Evolutionary conservation across 2,329 filamentous ascomycete genomes (phyloP).

Genomic region (Pseudopyricularia cyperi): DNA sequence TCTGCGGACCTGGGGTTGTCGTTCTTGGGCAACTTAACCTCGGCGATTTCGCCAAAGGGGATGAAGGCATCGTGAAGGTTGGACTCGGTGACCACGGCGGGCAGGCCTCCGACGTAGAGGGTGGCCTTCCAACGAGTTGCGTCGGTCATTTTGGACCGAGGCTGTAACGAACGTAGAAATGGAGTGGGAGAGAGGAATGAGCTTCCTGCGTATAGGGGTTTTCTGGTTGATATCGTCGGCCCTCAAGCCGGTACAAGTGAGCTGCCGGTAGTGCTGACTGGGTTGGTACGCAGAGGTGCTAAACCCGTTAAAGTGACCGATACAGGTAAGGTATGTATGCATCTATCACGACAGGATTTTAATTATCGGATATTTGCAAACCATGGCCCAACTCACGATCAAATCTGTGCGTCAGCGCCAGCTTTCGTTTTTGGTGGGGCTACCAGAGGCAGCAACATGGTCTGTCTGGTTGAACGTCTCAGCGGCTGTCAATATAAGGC

Average conservation of each 20-base stretch:
- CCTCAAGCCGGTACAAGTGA: not conserved
- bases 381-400: not conserved
- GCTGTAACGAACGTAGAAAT: no score
- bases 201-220: not conserved
- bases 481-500: not conserved
- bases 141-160: conserved; percentile 56
- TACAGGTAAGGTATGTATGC: not conserved
- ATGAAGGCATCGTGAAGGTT: conserved; percentile 85
- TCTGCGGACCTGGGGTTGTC: conserved; percentile 69
- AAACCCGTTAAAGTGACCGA: not conserved
- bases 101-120: conserved; percentile 81
- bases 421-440: not conserved
- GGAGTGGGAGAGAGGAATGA: not conserved
- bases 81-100: conserved; percentile 60
- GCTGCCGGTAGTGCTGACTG: not conserved
- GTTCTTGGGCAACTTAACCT: conserved; percentile 80
- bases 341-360: not conserved
- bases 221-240: not conserved
- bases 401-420: not conserved
- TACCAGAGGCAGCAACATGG: not conserved
- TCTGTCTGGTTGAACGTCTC: not conserved
- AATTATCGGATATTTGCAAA: not conserved
- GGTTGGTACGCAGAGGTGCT: not conserved
- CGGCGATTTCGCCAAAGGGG: conserved; percentile 89
- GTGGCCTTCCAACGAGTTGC: conserved; percentile 76